These are phyloP conservation scores for Nemania serpens DNA, from an alignment of 2,329 filamentous ascomycete genomes.

Conservation along the genomic window DNA sequence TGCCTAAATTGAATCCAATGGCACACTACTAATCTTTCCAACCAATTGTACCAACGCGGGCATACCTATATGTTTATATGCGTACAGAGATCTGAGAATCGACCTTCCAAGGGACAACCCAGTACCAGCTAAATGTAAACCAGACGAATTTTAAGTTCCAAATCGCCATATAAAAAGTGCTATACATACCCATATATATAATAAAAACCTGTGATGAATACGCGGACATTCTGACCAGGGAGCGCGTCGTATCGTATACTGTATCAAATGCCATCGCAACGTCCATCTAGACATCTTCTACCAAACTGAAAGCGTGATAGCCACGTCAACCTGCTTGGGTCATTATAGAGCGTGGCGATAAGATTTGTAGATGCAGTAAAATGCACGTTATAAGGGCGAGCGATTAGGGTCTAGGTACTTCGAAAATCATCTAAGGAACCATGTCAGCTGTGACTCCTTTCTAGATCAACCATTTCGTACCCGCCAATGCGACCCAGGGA, in stretches of 20 bases:
- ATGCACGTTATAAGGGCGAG: not conserved
- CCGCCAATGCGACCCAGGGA: slow-evolving; percentile 38
- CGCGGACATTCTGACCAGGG: not conserved
- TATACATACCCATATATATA: not conserved
- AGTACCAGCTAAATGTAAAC: no score
- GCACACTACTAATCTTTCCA: no score
- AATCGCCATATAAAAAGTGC: not conserved
- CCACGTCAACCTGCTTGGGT: not conserved
- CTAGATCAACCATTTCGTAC: slow-evolving; percentile 39
- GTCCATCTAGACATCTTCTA: not conserved
- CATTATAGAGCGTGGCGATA: not conserved
- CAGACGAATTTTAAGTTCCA: no score
- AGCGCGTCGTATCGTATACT: not conserved
- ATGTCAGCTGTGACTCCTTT: slow-evolving; percentile 32
- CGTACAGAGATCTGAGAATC: not conserved
- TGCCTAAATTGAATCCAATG: no score
- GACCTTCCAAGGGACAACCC: not conserved
- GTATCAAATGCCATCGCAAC: not conserved
- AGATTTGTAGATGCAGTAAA: not conserved
- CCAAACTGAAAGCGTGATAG: not conserved
- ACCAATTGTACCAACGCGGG: no score
- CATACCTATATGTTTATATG: no score
- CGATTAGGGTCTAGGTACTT: slow-evolving; percentile 9
- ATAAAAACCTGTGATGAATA: not conserved
- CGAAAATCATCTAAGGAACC: slow-evolving; percentile 33